phyloP scores from a whole-genome alignment of 345 rosid species.

The Pugionium dolabratum region DNA sequence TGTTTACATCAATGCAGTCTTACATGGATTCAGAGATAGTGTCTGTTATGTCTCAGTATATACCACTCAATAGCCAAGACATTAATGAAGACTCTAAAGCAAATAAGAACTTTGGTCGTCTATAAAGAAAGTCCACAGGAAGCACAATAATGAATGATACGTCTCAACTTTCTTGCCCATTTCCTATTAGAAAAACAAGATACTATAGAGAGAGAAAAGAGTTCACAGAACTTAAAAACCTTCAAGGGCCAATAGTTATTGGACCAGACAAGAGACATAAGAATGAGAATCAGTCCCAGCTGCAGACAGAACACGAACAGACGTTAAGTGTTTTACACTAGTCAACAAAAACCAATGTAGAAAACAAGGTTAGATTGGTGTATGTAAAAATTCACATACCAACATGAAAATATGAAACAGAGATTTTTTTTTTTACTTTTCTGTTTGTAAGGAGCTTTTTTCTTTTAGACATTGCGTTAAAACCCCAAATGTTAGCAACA shows the following conservation, averaged over 20 bases:
- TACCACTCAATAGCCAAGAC: constrained; percentile 77
- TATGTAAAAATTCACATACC: no score
- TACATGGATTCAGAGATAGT: constrained; percentile 94
- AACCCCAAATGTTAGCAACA: not conserved
- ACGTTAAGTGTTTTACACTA: no score
- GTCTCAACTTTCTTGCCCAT: not conserved
- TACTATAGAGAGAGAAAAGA: constrained; percentile 8
- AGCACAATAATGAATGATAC: no score
- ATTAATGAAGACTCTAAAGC: not conserved
- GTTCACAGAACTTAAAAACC: no score
- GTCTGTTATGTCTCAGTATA: constrained; percentile 90
- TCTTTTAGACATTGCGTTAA: not conserved
- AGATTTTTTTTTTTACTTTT: not conserved
- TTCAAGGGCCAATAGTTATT: no score
- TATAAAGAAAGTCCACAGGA: no score
- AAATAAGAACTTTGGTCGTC: constrained; percentile 9
- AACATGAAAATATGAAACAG: no score
- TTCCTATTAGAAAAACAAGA: not conserved
- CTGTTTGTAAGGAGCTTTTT: not conserved
- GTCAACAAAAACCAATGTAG: no score
- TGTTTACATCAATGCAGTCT: constrained; percentile 50
- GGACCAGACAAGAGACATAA: no score
- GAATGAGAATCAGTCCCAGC: no score
- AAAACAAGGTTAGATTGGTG: no score
- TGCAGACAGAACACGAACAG: no score